A percentile compares a stretch with the other conserved stretches of the same genome.
Evolutionary conservation across 805 yeast species (phyloP).

Genomic region (Danielia reshetovae): DNA sequence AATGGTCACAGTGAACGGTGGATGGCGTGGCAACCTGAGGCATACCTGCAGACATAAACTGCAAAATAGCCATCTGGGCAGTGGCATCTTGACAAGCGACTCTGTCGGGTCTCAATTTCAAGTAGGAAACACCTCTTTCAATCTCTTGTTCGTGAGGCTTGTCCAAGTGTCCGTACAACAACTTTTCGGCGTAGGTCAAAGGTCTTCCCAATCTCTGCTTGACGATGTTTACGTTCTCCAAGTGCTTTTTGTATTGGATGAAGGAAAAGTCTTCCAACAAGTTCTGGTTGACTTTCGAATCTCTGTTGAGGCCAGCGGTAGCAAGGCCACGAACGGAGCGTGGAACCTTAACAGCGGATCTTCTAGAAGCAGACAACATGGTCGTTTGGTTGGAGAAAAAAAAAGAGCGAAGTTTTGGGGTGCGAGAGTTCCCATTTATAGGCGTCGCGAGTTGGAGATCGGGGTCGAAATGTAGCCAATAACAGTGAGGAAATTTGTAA

Average conservation of each 20-base stretch:
- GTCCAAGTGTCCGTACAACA: slow-evolving; percentile 90
- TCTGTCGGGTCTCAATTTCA: slow-evolving; percentile 94
- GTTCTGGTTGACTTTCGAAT: slow-evolving; percentile 49
- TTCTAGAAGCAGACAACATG: slow-evolving; percentile 43
- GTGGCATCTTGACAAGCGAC: slow-evolving; percentile 99
- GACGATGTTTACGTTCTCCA: slow-evolving; percentile 84
- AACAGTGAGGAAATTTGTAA: slow-evolving; percentile 21
- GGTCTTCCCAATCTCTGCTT: slow-evolving; percentile 81
- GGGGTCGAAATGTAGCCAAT: slow-evolving; percentile 18
- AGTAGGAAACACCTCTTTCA: slow-evolving; percentile 83
- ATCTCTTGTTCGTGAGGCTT: slow-evolving; percentile 86
- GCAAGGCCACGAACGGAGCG: slow-evolving; percentile 21
- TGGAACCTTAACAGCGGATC: slow-evolving; percentile 22
- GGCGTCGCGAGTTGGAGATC: not conserved
- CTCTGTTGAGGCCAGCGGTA: slow-evolving; percentile 19
- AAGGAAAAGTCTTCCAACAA: slow-evolving; percentile 77
- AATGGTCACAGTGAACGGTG: slow-evolving; percentile 96
- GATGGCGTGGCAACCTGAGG: slow-evolving; percentile 90
- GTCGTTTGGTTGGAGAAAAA: slow-evolving; percentile 6
- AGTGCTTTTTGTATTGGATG: slow-evolving; percentile 87
- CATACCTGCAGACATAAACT: slow-evolving; percentile 94
- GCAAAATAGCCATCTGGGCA: slow-evolving; percentile 96
- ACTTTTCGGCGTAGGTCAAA: slow-evolving; percentile 91
- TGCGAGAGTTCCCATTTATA: not conserved
- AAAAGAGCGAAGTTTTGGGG: not conserved